A percentile compares a stretch with the other conserved stretches of the same genome.
Conservation (phyloP, 2,329 filamentous ascomycete species). For the Talaromyces sp. region DNA sequence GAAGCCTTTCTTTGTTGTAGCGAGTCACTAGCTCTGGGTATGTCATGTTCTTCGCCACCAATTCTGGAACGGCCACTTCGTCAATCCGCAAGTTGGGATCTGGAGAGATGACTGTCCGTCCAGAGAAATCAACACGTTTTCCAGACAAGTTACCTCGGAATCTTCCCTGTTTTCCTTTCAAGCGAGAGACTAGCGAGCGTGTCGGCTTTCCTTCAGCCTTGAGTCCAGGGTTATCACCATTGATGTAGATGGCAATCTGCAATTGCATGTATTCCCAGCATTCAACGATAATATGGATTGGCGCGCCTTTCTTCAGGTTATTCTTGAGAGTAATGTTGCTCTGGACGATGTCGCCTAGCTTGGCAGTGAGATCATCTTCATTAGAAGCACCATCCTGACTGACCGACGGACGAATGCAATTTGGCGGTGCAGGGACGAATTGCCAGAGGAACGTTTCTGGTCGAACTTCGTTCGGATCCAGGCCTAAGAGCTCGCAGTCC, state of each 20-base stretch:
- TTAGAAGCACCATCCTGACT: slow-evolving; percentile 89
- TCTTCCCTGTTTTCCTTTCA: slow-evolving; percentile 96
- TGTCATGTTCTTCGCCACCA: slow-evolving; percentile 94
- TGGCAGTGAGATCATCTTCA: slow-evolving; percentile 94
- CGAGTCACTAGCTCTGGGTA: slow-evolving; percentile 85
- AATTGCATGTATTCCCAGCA: slow-evolving; percentile 97
- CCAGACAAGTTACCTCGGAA: slow-evolving; percentile 96
- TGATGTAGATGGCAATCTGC: slow-evolving; percentile 96
- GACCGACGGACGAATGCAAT: slow-evolving; percentile 90
- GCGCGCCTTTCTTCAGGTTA: slow-evolving; percentile 74
- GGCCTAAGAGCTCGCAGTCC: slow-evolving; percentile 86
- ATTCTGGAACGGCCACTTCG: slow-evolving; percentile 81
- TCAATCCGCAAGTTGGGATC: slow-evolving; percentile 93
- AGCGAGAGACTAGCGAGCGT: slow-evolving; percentile 85
- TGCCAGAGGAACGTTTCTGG: slow-evolving; percentile 99
- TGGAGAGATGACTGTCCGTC: slow-evolving; percentile 93
- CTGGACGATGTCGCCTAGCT: slow-evolving; percentile 93
- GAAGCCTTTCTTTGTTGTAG: slow-evolving; percentile 80
- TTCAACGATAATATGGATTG: slow-evolving; percentile 87
- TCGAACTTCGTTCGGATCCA: slow-evolving; percentile 78
- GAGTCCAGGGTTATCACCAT: slow-evolving; percentile 91
- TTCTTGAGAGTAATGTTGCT: slow-evolving; percentile 83
- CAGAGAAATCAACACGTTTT: slow-evolving; percentile 98
- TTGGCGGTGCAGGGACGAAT: slow-evolving; percentile 85
- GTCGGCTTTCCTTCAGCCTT: slow-evolving; percentile 83